Evolutionary conservation across 2,329 filamentous ascomycete genomes (phyloP).

Genomic region (Monosporascus sp.): DNA sequence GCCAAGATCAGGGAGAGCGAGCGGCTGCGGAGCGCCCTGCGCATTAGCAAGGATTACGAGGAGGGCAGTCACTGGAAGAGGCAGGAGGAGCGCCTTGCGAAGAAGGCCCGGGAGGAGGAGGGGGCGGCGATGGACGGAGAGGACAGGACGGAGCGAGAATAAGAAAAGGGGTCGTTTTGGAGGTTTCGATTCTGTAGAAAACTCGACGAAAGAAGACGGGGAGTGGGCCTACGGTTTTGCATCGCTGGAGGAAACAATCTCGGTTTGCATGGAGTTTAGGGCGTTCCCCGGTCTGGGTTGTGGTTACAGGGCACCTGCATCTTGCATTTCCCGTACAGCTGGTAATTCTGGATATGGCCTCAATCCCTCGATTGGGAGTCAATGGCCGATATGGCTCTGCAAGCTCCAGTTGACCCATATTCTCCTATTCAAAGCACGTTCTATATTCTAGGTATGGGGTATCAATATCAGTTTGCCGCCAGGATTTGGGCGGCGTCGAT

Average conservation of each 20-base stretch:
- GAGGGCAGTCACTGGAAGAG: conserved; percentile 82
- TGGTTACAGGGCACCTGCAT: too few species aligned
- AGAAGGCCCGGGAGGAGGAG: conserved; percentile 37
- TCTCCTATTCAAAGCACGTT: conserved; percentile 3
- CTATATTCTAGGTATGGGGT: conserved; percentile 17
- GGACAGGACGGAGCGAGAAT: conserved; percentile 2
- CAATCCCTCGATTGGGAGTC: too few species aligned
- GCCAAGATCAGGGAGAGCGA: conserved; percentile 97
- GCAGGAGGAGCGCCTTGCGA: conserved; percentile 63
- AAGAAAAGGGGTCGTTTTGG: not conserved
- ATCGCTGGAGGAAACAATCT: too few species aligned
- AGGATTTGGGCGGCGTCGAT: conserved; percentile 53
- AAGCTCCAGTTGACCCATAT: not conserved
- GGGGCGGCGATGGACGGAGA: not conserved
- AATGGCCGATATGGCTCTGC: too few species aligned
- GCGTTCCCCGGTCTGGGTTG: too few species aligned
- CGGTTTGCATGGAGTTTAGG: too few species aligned
- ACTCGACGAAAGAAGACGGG: not conserved
- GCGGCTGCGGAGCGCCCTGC: conserved; percentile 75
- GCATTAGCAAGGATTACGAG: conserved; percentile 79
- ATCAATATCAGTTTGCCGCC: conserved; percentile 43
- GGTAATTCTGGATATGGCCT: too few species aligned
- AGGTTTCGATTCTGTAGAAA: not conserved
- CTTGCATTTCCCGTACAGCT: too few species aligned
- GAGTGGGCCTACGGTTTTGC: not conserved